Conservation (phyloP, 805 yeast genomes). For the Suhomyces kilbournensis region DNA sequence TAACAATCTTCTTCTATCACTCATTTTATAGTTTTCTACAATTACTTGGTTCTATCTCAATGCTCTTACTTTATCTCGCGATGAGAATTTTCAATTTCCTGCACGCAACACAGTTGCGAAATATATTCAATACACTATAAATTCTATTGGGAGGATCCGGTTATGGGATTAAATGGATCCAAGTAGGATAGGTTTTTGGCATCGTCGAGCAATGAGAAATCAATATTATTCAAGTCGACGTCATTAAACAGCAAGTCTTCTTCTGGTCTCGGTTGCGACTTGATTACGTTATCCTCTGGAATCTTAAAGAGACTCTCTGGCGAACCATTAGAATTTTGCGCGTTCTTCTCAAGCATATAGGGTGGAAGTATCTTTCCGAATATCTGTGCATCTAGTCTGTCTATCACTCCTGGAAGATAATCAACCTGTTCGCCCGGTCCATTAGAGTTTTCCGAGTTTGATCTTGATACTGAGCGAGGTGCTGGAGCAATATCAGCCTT, state of each 20-base stretch:
- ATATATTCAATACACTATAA: background rate
- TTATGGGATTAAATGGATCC: slow-evolving; percentile 21
- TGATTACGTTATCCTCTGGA: background rate
- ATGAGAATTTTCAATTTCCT: slow-evolving; percentile 5
- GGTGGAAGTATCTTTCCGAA: slow-evolving; percentile 85
- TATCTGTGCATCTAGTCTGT: slow-evolving; percentile 77
- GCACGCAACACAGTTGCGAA: slow-evolving; percentile 1
- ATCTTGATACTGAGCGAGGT: background rate
- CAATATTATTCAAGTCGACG: slow-evolving; percentile 18
- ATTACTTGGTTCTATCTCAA: background rate
- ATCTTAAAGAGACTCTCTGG: background rate
- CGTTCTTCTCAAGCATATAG: slow-evolving; percentile 56
- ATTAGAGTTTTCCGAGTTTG: background rate
- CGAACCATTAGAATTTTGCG: background rate
- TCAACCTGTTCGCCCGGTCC: slow-evolving; percentile 16
- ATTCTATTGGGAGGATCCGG: background rate
- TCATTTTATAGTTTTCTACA: slow-evolving; percentile 8
- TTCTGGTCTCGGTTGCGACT: background rate
- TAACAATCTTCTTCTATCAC: slow-evolving; percentile 80
- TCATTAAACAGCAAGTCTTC: slow-evolving; percentile 5
- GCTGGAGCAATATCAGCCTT: background rate
- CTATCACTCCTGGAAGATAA: slow-evolving; percentile 81
- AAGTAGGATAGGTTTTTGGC: slow-evolving; percentile 20
- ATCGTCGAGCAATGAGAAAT: slow-evolving; percentile 17
- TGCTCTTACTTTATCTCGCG: background rate